Evolutionary conservation across 768 basidiomycete genomes (phyloP).

Genomic region (Tephrocybe sp.): DNA sequence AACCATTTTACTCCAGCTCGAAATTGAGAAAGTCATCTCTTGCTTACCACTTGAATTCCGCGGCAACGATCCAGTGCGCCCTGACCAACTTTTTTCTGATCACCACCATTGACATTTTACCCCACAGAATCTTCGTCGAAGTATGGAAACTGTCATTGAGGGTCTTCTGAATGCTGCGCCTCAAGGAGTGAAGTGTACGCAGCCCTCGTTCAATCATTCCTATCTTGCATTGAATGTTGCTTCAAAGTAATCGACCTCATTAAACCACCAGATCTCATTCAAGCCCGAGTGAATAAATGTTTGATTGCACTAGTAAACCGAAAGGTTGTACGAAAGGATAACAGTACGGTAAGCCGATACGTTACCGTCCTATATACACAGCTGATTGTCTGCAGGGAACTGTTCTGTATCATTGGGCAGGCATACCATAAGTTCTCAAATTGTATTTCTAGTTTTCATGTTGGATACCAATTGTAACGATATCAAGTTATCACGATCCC

Average conservation of each 20-base stretch:
- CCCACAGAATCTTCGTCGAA: constrained; percentile 62
- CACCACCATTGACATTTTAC: not conserved
- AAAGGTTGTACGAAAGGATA: constrained; percentile 81
- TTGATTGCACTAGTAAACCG: constrained; percentile 87
- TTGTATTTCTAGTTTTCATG: not conserved
- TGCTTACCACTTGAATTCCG: constrained; percentile 87
- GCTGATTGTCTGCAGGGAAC: constrained; percentile 42
- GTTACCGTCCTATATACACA: not conserved
- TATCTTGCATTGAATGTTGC: not conserved
- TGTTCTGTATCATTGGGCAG: constrained; percentile 71
- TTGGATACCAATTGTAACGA: constrained; percentile 3
- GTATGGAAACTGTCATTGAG: constrained; percentile 80
- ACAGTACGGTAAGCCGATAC: constrained; percentile 45
- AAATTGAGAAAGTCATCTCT: constrained; percentile 68
- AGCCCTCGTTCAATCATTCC: not conserved
- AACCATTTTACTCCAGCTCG: constrained; percentile 37
- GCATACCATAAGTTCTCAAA: constrained; percentile 34
- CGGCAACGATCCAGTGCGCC: constrained; percentile 79
- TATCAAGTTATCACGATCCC: not conserved
- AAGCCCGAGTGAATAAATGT: constrained; percentile 91
- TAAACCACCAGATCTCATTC: constrained; percentile 77
- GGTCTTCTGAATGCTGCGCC: constrained; percentile 63
- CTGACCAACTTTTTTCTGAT: not conserved
- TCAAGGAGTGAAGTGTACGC: constrained; percentile 61
- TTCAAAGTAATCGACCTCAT: constrained; percentile 71